A percentile compares a stretch with the other conserved stretches of the same genome.
phyloP scores from a whole-genome alignment of 192 early-diverging fungal species.

The Paraglomus brasilianum region DNA sequence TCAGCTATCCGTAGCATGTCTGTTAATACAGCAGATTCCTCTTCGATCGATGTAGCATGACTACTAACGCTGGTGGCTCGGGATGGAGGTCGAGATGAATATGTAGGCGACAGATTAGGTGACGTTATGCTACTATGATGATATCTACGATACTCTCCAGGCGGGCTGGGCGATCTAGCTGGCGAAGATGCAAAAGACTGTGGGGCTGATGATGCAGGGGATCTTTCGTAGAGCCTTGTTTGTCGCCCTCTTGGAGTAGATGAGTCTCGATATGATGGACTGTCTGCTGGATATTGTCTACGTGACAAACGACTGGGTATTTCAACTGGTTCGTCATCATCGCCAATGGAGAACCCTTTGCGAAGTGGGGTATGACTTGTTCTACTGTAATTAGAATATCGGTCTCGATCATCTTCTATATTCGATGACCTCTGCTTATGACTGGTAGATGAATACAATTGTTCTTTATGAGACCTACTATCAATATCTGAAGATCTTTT shows the following conservation, averaged over 20 bases:
- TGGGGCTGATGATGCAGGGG: background rate
- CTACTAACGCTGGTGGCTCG: conserved; percentile 30
- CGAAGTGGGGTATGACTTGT: conserved; percentile 1
- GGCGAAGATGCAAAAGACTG: background rate
- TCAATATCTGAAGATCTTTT: conserved; percentile 14
- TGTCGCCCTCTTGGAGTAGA: background rate
- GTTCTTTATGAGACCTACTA: conserved; percentile 18
- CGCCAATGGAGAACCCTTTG: conserved; percentile 4
- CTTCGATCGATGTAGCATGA: conserved; percentile 29
- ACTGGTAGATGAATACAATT: conserved; percentile 16
- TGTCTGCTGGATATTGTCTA: background rate
- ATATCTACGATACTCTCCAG: conserved; percentile 4
- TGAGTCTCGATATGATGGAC: background rate
- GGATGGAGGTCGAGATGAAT: conserved; percentile 25
- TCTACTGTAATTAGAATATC: background rate
- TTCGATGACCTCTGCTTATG: background rate
- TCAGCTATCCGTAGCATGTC: conserved; percentile 20
- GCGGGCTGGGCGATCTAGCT: conserved; percentile 14
- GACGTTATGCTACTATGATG: background rate
- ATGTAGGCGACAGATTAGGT: background rate
- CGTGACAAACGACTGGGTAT: background rate
- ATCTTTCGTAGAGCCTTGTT: background rate
- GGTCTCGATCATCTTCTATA: conserved; percentile 22
- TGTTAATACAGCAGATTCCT: conserved; percentile 27
- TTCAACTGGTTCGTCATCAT: conserved; percentile 13